Base-by-base conservation (phyloP, 2,329 filamentous ascomycete genomes). In the Colletotrichum simmondsii region DNA sequence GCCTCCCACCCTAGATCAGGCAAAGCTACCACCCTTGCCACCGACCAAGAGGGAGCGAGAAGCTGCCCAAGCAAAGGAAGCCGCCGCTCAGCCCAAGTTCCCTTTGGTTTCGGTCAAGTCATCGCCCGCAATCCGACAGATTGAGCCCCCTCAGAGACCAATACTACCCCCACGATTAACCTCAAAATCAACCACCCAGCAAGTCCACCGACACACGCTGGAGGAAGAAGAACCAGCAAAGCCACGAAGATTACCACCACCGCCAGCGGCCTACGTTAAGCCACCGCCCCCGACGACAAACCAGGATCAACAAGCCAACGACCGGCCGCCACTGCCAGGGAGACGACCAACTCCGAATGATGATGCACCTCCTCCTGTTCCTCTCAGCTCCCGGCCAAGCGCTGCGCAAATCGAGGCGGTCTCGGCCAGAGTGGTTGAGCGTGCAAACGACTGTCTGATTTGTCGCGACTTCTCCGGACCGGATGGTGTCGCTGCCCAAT, bases 381-480 rank as follows among this genome's bases (percentile, higher is more conserved):
- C 89, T 0, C 57, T 88, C 5, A 82, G 83, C 26, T 89, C 88
- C 28, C 85, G 89, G 5, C 89, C 89, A 2, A 86, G 86, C 3
- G 77, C 81, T 12, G 82, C 85, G n/a, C 85, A 90, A 75, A 87
- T 90, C 37, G 82, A 87, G 65, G 85, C 86, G 2, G 82, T 81
- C 5, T 80, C 82, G 14, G 77, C 80, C 56, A 82, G 82, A 59
- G 77, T 77, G 16, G 68, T 80, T 14, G 75, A 77, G 24, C 76
- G 75, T 8, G 75, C 77, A 19, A 77, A 79, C 35, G 81, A 83
- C n/a, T 98, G 97, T 80, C 87, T 98, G 65, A 85, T 91, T 71
- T 98, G 97, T 80, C 91, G 95, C 75, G 95, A 98, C 83, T 98
- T 97, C 82, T 95, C 94, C 7, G 91, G 84, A 0, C 93, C 95